phyloP scores from a whole-genome alignment of 495 filamentous ascomycete genomes.

The Aspergillus kassunensis region DNA sequence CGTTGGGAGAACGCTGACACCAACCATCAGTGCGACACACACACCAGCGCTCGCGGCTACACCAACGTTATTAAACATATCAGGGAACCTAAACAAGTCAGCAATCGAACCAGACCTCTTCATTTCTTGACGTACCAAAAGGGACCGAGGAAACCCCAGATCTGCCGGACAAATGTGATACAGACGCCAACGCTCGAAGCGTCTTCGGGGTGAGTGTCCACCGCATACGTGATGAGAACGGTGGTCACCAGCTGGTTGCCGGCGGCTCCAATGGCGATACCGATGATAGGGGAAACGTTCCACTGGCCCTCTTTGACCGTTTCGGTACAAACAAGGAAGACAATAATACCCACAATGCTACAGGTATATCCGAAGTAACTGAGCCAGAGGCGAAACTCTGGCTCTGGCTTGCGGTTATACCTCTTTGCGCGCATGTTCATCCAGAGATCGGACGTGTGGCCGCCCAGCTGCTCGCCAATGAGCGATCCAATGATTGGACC shows the following conservation, averaged over 20 bases:
- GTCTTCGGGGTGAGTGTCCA: slow-evolving; percentile 50
- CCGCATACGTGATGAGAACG: slow-evolving; percentile 52
- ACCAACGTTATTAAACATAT: slow-evolving; percentile 46
- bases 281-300: slow-evolving; percentile 50
- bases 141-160: slow-evolving; percentile 56
- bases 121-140: slow-evolving; percentile 42
- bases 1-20: slow-evolving; percentile 44
- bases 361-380: slow-evolving; percentile 46
- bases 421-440: slow-evolving; percentile 35
- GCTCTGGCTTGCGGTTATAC: slow-evolving; percentile 23
- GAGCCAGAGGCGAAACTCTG: slow-evolving; percentile 52
- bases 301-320: slow-evolving; percentile 36
- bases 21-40: slow-evolving; percentile 39
- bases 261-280: slow-evolving; percentile 44
- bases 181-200: slow-evolving; percentile 53
- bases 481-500: slow-evolving; percentile 52
- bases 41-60: slow-evolving; percentile 39
- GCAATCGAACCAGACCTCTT: background rate
- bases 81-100: slow-evolving; percentile 41
- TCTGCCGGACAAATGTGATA: slow-evolving; percentile 51
- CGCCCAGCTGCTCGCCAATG: slow-evolving; percentile 53
- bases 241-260: slow-evolving; percentile 59
- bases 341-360: slow-evolving; percentile 45
- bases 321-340: slow-evolving; percentile 47
- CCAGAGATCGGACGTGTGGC: slow-evolving; percentile 48